These are phyloP conservation scores for Fusarium tricinctum DNA, from an alignment of 2,329 filamentous ascomycete genomes.

Conservation along the genomic window DNA sequence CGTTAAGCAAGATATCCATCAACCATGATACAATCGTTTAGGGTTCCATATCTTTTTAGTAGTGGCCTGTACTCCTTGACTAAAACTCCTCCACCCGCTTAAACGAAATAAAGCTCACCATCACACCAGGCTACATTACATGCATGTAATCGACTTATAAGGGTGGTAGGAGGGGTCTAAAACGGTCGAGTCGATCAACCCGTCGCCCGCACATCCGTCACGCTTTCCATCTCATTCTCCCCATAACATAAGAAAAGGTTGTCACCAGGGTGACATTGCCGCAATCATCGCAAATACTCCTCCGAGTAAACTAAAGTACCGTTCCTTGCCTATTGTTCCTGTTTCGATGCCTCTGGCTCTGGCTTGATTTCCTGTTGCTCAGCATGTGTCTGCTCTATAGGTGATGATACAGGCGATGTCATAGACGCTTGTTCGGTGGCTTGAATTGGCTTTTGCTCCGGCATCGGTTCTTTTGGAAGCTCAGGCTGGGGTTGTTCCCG, in stretches of 20 bases:
- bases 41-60: constrained; percentile 35
- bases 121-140: constrained; percentile 46
- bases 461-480: constrained; percentile 12
- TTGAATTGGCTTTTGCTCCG: constrained; percentile 14
- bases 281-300: constrained; percentile 8
- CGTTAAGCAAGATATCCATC: constrained; percentile 1
- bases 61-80: constrained; percentile 43
- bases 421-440: constrained; percentile 20
- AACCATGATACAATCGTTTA: constrained; percentile 9
- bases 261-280: constrained; percentile 13
- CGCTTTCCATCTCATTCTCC: constrained; percentile 31
- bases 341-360: constrained; percentile 25
- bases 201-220: constrained; percentile 29
- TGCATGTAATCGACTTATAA: constrained; percentile 46
- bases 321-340: constrained; percentile 21
- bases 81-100: constrained; percentile 42
- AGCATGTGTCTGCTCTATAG: constrained; percentile 12
- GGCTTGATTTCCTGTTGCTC: constrained; percentile 22
- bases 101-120: constrained; percentile 36
- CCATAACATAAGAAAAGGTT: constrained; percentile 29
- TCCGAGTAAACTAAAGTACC: constrained; percentile 10
- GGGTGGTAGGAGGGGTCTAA: constrained; percentile 17
- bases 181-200: constrained; percentile 27
- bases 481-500: constrained; percentile 13
- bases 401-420: background rate